Evolutionary conservation across 2,329 filamentous ascomycete species (phyloP).

Genomic region (Aspergillus sojae): DNA sequence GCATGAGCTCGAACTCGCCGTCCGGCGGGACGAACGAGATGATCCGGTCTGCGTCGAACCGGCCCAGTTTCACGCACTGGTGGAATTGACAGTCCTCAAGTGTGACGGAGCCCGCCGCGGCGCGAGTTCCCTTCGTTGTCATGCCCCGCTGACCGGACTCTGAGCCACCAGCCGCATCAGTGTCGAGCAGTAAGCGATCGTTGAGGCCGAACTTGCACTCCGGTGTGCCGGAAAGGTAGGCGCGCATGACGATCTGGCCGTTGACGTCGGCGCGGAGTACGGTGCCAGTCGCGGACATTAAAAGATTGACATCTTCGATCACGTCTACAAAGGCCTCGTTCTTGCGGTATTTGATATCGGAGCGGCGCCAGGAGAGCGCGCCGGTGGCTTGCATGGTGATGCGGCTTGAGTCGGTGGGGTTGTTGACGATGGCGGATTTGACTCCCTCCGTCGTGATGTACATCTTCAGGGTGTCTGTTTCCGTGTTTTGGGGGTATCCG

Average conservation of each 20-base stretch:
- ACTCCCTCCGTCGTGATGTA: conserved; percentile 99
- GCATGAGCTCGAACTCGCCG: conserved; percentile 98
- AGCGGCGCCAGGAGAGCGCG: conserved; percentile 92
- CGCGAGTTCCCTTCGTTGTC: conserved; percentile 85
- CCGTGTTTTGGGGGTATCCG: conserved; percentile 97
- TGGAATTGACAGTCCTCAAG: conserved; percentile 99
- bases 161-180: conserved; percentile 70
- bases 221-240: conserved; percentile 92
- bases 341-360: conserved; percentile 98
- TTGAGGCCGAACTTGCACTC: conserved; percentile 99
- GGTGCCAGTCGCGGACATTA: conserved; percentile 97
- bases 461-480: conserved; percentile 99
- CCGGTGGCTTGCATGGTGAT: conserved; percentile 99
- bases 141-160: conserved; percentile 54
- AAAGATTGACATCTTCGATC: conserved; percentile 96
- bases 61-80: conserved; percentile 95
- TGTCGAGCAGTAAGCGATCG: conserved; percentile 88
- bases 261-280: conserved; percentile 95
- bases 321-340: conserved; percentile 99
- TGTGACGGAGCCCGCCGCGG: conserved; percentile 91
- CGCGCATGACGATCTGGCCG: conserved; percentile 97
- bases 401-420: conserved; percentile 83
- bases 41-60: conserved; percentile 94
- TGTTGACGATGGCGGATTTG: conserved; percentile 74
- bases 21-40: conserved; percentile 97